These are phyloP conservation scores for Beauveria sp. DNA, from an alignment of 2,329 filamentous ascomycete genomes.

Conservation along the genomic window DNA sequence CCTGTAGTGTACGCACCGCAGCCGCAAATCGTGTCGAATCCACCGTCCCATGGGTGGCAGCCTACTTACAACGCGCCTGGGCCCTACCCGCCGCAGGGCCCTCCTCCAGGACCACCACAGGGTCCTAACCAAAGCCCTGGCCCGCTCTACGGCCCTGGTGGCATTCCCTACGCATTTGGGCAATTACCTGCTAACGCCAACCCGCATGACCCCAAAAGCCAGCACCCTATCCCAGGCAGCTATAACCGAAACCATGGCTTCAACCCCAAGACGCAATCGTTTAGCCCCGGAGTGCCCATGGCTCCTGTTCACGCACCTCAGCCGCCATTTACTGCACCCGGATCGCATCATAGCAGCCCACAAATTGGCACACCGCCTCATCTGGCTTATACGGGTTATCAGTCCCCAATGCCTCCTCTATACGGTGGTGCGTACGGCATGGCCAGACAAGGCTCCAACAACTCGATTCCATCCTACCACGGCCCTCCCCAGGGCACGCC, in stretches of 20 bases:
- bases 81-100: conserved; percentile 21
- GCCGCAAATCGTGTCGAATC: conserved; percentile 23
- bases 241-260: conserved; percentile 73
- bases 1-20: conserved; percentile 30
- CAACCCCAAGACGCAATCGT: conserved; percentile 90
- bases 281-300: conserved; percentile 59
- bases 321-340: conserved; percentile 39
- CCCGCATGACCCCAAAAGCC: conserved; percentile 63
- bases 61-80: conserved; percentile 23
- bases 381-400: conserved; percentile 41
- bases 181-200: conserved; percentile 66
- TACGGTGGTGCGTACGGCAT: conserved; percentile 46
- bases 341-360: conserved; percentile 45
- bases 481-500: conserved; percentile 21
- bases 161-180: conserved; percentile 64
- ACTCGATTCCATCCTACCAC: conserved; percentile 44
- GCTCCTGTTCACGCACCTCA: conserved; percentile 40
- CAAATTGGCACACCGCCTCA: conserved; percentile 43
- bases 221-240: conserved; percentile 79
- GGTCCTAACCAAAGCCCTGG: conserved; percentile 16
- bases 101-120: conserved; percentile 18
- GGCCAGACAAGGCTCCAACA: conserved; percentile 49
- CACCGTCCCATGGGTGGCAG: conserved; percentile 30
- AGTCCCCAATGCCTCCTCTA: conserved; percentile 36
- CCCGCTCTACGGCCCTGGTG: conserved; percentile 17